Evolutionary conservation across 768 basidiomycete species (phyloP), one percentile per base, ranked within the genome.

Genomic region (Auriscalpium microsporum): DNA sequence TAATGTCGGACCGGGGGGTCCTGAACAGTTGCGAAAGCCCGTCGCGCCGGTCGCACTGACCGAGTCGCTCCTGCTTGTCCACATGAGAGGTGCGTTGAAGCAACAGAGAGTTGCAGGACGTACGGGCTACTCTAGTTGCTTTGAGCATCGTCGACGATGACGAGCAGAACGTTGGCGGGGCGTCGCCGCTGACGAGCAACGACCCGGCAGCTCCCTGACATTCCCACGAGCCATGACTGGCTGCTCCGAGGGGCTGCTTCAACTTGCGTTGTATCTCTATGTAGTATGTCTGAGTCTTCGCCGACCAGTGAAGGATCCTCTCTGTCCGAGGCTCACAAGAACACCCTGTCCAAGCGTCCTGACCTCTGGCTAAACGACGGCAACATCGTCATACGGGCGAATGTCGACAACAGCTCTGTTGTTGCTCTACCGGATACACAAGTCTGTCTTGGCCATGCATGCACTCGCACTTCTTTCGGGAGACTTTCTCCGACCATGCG

Each of bases 1-100:
- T 97, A 95, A 58, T 82, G 82, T 61, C 93, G 79, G 17, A 94
- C 89, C 34, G 94, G 94, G n/a, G 90, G 76, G 66, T 90, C 84
- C 38, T 83, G 79, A 36, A 85, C 83, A 8, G 90, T 91, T 46
- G 90, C 91, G 60, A 93, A 69, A n/a, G 63, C 54, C 54, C 63
- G 61, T 48, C 63, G 13, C 40, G 40, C 40, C 17, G 40, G 40
- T 14, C 40, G 40, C 40, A 28, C 28, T 28, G 28, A 28, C 28
- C 28, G 28, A 2, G 28, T 28, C 28, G 28, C 28, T 28, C 28
- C 28, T 28, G 28, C 5, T 28, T 28, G 7, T 28, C 2, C 28
- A 28, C 28, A 28, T 28, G 28, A 28, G 40, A 17, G 40, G 8
- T 42, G 17, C 40, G 40, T 9, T 42, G 17, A 9, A 42, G 40